Conservation (phyloP, 306 rosid species). For the Dryas drummondii region DNA sequence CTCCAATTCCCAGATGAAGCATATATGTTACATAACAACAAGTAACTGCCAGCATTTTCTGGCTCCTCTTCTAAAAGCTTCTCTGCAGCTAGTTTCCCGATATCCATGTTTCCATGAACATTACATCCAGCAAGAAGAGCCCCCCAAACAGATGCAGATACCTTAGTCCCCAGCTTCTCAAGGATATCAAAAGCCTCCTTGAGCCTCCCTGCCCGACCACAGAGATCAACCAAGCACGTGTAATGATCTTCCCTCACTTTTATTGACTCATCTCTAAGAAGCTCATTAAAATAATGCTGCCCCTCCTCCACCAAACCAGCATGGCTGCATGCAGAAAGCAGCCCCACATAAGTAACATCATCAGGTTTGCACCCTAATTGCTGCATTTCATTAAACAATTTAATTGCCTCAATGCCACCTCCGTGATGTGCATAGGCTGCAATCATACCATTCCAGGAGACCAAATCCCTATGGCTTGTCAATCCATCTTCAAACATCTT, state of each 20-base stretch:
- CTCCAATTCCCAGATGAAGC: conserved; percentile 52
- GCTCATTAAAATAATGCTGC: conserved; percentile 34
- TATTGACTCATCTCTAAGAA: conserved; percentile 33
- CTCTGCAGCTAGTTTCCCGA: conserved; percentile 43
- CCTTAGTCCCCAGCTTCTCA: conserved; percentile 31
- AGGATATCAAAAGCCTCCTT: conserved; percentile 44
- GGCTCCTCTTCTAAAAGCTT: conserved; percentile 37
- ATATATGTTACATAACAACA: conserved; percentile 40
- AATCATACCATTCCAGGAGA: conserved; percentile 58
- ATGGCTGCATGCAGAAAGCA: conserved; percentile 59
- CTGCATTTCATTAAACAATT: conserved; percentile 41
- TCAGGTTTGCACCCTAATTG: conserved; percentile 33
- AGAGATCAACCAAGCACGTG: conserved; percentile 52
- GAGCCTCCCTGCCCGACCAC: conserved; percentile 51
- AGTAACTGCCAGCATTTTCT: conserved; percentile 38
- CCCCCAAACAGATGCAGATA: conserved; percentile 43
- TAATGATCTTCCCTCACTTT: conserved; percentile 46
- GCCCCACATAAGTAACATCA: conserved; percentile 48
- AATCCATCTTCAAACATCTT: conserved; percentile 46
- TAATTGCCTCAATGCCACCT: conserved; percentile 41
- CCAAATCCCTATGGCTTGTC: conserved; percentile 35
- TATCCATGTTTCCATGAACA: conserved; percentile 30
- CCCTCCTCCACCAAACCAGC: conserved; percentile 55
- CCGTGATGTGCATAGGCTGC: conserved; percentile 61
- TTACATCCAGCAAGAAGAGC: conserved; percentile 55